Evolutionary conservation across 768 basidiomycete genomes (phyloP).

Genomic region (Crassisporium funariophilum): DNA sequence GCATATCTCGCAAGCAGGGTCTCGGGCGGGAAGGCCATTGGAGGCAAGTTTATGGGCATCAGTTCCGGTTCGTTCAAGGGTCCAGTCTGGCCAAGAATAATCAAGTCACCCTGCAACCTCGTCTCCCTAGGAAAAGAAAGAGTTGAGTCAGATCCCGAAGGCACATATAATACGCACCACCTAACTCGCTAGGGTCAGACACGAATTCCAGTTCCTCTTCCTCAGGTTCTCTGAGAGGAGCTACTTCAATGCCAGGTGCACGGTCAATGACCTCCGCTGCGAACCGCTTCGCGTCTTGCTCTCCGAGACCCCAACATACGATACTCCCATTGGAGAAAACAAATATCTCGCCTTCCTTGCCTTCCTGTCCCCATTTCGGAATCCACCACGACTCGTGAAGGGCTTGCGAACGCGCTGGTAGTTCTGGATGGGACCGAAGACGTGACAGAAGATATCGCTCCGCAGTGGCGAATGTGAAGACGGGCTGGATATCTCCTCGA

Average conservation of each 20-base stretch:
- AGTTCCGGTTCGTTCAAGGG: constrained; percentile 56
- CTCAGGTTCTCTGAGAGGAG: constrained; percentile 67
- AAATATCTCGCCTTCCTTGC: constrained; percentile 78
- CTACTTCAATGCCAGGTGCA: constrained; percentile 60
- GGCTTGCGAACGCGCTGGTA: constrained; percentile 56
- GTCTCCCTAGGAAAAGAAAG: constrained; percentile 57
- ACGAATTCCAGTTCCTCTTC: constrained; percentile 94
- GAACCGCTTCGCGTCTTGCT: constrained; percentile 73
- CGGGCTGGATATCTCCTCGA: constrained; percentile 72
- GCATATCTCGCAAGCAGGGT: constrained; percentile 88
- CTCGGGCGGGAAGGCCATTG: constrained; percentile 62
- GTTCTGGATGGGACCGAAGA: constrained; percentile 51
- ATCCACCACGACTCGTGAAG: constrained; percentile 84
- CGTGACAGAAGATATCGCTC: constrained; percentile 76
- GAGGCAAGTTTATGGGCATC: constrained; percentile 44
- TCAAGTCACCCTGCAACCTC: constrained; percentile 87
- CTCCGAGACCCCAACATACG: constrained; percentile 87
- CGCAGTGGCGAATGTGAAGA: constrained; percentile 85
- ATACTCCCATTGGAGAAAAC: constrained; percentile 87
- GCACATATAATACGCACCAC: constrained; percentile 27
- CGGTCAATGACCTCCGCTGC: constrained; percentile 59
- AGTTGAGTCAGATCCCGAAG: constrained; percentile 12
- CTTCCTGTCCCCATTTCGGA: constrained; percentile 62
- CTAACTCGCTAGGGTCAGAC: constrained; percentile 86
- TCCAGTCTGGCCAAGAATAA: constrained; percentile 77